phyloP scores from a whole-genome alignment of 2,329 filamentous ascomycete genomes.

The Orbilia quercus region DNA sequence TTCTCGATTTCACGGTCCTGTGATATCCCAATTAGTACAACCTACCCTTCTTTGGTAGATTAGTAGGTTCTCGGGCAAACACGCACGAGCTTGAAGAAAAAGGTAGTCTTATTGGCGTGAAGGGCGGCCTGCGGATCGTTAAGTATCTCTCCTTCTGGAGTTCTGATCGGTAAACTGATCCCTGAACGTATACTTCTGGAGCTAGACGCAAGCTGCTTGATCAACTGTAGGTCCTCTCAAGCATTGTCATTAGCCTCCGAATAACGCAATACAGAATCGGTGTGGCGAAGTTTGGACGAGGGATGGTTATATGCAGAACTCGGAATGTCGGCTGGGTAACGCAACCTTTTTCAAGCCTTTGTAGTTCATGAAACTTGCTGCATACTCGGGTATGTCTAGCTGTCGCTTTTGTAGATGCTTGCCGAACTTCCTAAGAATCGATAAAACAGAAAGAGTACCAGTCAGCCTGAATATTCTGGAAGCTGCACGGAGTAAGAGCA shows the following conservation, averaged over 20 bases:
- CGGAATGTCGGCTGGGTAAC: neutral
- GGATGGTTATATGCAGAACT: neutral
- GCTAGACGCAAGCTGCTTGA: conserved; percentile 54
- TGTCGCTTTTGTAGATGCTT: conserved; percentile 99
- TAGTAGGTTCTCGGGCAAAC: conserved; percentile 8
- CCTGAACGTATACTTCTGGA: conserved; percentile 53
- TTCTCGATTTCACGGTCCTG: conserved; percentile 98
- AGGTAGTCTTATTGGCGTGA: conserved; percentile 96
- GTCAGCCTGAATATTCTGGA: conserved; percentile 20
- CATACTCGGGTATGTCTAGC: conserved; percentile 99
- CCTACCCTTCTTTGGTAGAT: neutral
- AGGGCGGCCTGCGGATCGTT: conserved; percentile 85
- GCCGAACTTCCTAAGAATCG: conserved; percentile 87
- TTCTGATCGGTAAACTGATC: conserved; percentile 44
- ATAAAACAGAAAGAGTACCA: conserved; percentile 7
- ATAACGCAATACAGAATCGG: neutral
- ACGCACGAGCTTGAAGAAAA: conserved; percentile 94
- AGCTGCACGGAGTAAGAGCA: conserved; percentile 15
- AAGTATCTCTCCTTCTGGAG: conserved; percentile 54
- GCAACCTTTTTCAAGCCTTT: conserved; percentile 97
- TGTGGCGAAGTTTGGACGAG: too few relatives aligned
- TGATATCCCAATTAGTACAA: conserved; percentile 46
- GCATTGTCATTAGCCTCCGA: conserved; percentile 35
- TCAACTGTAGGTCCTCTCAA: conserved; percentile 26
- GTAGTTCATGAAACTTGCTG: conserved; percentile 98